Base-by-base conservation (phyloP, 1,284 basidiomycete genomes). In the Rhodotorula sp. region DNA sequence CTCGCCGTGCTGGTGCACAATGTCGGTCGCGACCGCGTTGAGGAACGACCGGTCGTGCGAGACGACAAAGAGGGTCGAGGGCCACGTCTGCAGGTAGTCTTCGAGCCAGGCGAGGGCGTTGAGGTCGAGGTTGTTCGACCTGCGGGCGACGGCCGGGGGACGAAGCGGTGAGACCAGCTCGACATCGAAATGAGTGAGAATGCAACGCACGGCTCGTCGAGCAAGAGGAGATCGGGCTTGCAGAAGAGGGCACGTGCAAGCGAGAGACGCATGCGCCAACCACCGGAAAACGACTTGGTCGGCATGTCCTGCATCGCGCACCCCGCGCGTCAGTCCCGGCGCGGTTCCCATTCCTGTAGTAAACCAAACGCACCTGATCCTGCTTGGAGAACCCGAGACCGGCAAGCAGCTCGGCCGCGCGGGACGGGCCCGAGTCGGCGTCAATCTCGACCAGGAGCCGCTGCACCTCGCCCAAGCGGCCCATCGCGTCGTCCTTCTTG, bases 1-100 rank as follows among this genome's bases (percentile, higher is more conserved):
- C 73, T 88, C 91, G 4, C 92, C 95, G 82, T 99, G 96, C 83
- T 97, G 93, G 82, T 98, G 94, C 50, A 99, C 89, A 78, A 99
- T 98, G 73, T 82, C 81, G 50, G 82, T 83, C 34, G 77, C 77
- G 67, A 74, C 70, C 42, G 92, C 91, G 83, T 99, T 95, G 86
- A 99, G 85, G 88, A 99, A 99, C 45, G 96, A 92, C 80, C 97
- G 90, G 83, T 99, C 97, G 87, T 99, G 97, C 71, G 96, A 97
- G 48, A 99, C 97, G 55, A 98, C 95, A 52, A 99, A 88, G 25
- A 99, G 85, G 0, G 96, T 98, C 61, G 92, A 91, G 2, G 89
- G 84, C 95, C 97, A 99, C 8, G 93, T 97, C 81, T 96, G 95
- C 23, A 99, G 87, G 82, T 99, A 99, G 80, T 97, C 94, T 85